Evolutionary conservation across 2,329 filamentous ascomycete genomes (phyloP), one percentile per base, ranked within the genome.

Genomic region (Tolypocladium sp.): DNA sequence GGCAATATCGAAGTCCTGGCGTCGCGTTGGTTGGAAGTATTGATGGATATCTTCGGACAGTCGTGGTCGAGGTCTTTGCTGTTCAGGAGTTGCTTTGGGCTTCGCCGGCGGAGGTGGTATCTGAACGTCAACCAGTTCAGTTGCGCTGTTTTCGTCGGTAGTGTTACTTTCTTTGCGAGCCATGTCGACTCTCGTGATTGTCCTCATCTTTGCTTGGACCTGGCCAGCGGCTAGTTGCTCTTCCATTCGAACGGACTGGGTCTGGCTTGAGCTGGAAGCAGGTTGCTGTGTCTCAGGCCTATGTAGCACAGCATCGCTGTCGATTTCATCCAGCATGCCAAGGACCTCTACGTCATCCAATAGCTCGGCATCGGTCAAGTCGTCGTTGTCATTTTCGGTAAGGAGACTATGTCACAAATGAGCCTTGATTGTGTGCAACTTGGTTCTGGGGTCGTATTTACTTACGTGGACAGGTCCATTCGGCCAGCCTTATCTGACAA

Each of bases 1-100:
- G 56, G 69, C 69, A 63, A 75, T 75, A 22, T 70, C 61, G 49
- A 75, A 71, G 22, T 66, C 64, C 20, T 65, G 54, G 17, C 63
- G 59, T 15, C 58, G 57, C 20, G 58, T 63, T 9, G 66, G 62
- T 33, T 61, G 66, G 42, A 75, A 70, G 61, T 73, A 74, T 38
- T 61, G 64, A 37, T 68, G 64, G 57, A 74, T 75, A 20, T 64
- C 66, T 52, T 66, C 63, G n/a, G 60, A 59, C 30, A 58, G 59
- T 20, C 58, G 60, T 35, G 40, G 41, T 53, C 56, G 60, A 49
- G 53, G 60, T 55, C 44, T 60, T 59, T 37, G 44, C 55, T 44
- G 35, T 10, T 53, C 59, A 17, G 22, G 56, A 56, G 49, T n/a
- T 15, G 20, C 4, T 4, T 59, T 22, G 30, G 44, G 17, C 41